Base-by-base conservation (phyloP, 2,329 filamentous ascomycete species). In the Thelonectria olida region DNA sequence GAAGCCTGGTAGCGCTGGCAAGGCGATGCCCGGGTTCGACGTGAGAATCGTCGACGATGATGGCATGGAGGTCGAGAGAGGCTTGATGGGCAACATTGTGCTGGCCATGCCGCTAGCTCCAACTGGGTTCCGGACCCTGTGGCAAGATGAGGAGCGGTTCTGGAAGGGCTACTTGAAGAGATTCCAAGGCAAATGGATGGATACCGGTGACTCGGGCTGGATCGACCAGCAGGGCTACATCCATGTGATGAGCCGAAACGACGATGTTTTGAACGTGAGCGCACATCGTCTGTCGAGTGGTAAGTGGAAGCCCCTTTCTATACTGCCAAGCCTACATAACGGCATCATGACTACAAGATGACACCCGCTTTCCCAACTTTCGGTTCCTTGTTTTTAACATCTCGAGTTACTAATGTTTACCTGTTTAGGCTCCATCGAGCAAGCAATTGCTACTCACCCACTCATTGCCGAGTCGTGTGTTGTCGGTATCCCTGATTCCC, bases 201-300 rank as follows among this genome's bases (percentile, higher is more conserved):
- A 98, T 73, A 97, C 94, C 0, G 95, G 94, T 2, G 94, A 98
- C 74, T 91, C 93, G 1, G 94, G 95, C 0, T 89, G 93, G 82
- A 88, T 97, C 58, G 94, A 97, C 73, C 76, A 84, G 13, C 89
- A 95, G 39, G 87, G 87, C 5, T 89, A 89, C 68, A 83, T 89
- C 39, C 84, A 86, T 66, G 86, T 90, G 67, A 88, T 89, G 87
- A 84, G 84, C 39, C 79, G 87, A 39, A 84, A 81, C 28, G 94
- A 97, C 79, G 94, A 97, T 75, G 90, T 97, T 61, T 93, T 97
- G 73, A 97, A 97, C 73, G 94, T 97, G n/a, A 94, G 93, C 39
- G 93, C 94, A 5, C 94, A 97, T 79, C 87, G 94, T 13, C 89
- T 97, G 63, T 95, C 91, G 65, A 97, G 93, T 10, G 92, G 91